Conservation (phyloP, 495 filamentous ascomycete genomes). For the Xylaria curta region DNA sequence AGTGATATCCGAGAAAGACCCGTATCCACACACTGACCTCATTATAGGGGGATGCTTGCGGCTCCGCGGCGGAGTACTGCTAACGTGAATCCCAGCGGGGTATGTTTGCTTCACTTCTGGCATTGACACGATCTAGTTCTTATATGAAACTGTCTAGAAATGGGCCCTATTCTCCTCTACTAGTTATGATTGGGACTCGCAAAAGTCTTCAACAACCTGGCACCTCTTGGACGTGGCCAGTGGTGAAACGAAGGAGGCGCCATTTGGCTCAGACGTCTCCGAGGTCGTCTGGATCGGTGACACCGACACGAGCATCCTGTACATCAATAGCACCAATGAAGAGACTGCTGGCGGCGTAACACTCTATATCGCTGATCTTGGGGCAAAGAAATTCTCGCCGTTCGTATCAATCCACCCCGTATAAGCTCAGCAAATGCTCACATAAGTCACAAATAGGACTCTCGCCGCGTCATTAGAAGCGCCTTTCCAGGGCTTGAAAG, state of each 20-base stretch:
- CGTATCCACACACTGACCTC: background rate
- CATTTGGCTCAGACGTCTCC: conserved; percentile 19
- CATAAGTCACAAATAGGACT: conserved; percentile 6
- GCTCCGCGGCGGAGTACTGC: conserved; percentile 21
- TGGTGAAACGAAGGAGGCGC: conserved; percentile 9
- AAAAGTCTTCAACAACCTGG: conserved; percentile 18
- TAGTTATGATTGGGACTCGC: conserved; percentile 14
- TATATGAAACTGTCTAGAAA: conserved; percentile 6
- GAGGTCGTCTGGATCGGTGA: conserved; percentile 21
- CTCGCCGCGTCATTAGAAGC: conserved; percentile 16
- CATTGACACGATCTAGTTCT: background rate
- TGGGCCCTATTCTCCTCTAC: conserved; percentile 19
- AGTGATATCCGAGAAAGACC: background rate
- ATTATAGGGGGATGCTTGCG: conserved; percentile 19
- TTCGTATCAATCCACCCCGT: background rate
- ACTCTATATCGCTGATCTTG: conserved; percentile 20
- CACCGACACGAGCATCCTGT: conserved; percentile 17
- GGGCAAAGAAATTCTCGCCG: conserved; percentile 20
- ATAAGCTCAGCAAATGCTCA: background rate
- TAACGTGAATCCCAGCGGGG: conserved; percentile 23
- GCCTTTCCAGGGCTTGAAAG: conserved; percentile 22
- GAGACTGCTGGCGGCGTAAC: conserved; percentile 19
- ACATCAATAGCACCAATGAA: conserved; percentile 22
- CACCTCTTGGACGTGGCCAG: conserved; percentile 17
- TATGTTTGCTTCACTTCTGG: background rate